Evolutionary conservation across 2,329 filamentous ascomycete species (phyloP), one percentile per base, ranked within the genome.

Genomic region (Phialocephala sp.): DNA sequence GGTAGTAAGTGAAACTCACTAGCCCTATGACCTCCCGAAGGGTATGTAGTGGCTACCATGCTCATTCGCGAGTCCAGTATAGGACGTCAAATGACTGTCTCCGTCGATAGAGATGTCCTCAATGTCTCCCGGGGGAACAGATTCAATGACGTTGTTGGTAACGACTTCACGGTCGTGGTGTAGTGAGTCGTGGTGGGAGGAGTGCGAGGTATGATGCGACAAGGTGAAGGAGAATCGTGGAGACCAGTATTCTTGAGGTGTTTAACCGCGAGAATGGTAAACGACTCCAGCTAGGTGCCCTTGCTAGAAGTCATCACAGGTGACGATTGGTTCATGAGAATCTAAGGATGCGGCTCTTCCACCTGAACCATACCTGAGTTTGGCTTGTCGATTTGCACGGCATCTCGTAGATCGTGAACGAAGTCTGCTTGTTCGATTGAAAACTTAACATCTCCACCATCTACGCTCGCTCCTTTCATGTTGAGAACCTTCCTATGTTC

Each of bases 221-320:
- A n/a, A 54, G 47, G 47, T n/a, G 47, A 11, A 54, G 1, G 47
- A 54, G 47, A n/a, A 54, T 54, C 27, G n/a, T 54, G 47, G 47
- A 32, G 47, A 54, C 27, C 47, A 54, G 20, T 12, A 27, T 11
- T 15, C n/a, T 52, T 18, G 27, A 8, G 47, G 47, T 54, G 15
- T 4, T 27, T 2, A 54, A n/a, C 24, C 20, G 20, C 24, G 47
- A 54, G 20, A 54, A 18, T 54, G 47, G 20, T 27, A 54, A 27
- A 43, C 18, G 41, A 43, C 41, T n/a, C n/a, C n/a, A n/a, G n/a
- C n/a, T 43, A 8, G 37, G 15, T 43, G n/a, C 5, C n/a, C 11
- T 15, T 18, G 41, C 12, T 43, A 2, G 2, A 15, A 18, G 41
- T 6, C 41, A 43, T 43, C 15, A n/a, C 41, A 43, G 41, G 18